phyloP scores from a whole-genome alignment of 257 asterid genomes.

The Galeopsis tetrahit region DNA sequence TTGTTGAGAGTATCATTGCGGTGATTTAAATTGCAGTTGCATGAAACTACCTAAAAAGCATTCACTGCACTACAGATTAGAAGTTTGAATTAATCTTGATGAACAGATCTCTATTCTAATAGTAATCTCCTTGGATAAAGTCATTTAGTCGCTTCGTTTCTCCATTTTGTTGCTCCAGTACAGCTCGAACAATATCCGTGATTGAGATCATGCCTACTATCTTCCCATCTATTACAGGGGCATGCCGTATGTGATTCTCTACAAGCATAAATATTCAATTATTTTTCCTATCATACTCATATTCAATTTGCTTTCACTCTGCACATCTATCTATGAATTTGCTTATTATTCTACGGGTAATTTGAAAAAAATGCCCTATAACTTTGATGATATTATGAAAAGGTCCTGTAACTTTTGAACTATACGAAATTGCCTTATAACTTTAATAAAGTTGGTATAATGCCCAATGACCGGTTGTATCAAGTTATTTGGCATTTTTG shows the following conservation, averaged over 20 bases:
- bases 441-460: no score
- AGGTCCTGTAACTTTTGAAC: no score
- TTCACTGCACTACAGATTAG: not conserved
- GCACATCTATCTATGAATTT: not conserved
- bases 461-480: no score
- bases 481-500: no score
- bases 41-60: conserved; percentile 16
- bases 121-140: conserved; percentile 68
- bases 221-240: conserved; percentile 81
- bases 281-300: not conserved
- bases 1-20: not conserved
- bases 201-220: conserved; percentile 80
- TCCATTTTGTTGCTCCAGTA: conserved; percentile 67
- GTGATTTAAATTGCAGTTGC: not conserved
- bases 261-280: conserved; percentile 28
- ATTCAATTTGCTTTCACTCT: not conserved
- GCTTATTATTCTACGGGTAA: not conserved
- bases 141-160: conserved; percentile 66
- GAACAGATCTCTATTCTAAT: conserved; percentile 35
- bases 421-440: no score
- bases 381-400: no score
- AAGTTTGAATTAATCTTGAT: not conserved
- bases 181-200: conserved; percentile 70
- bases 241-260: conserved; percentile 80
- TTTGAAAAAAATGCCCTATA: no score